These are phyloP conservation scores for Chenopodium formosanum DNA, from an alignment of 148 eudicot genomes.

Conservation along the genomic window DNA sequence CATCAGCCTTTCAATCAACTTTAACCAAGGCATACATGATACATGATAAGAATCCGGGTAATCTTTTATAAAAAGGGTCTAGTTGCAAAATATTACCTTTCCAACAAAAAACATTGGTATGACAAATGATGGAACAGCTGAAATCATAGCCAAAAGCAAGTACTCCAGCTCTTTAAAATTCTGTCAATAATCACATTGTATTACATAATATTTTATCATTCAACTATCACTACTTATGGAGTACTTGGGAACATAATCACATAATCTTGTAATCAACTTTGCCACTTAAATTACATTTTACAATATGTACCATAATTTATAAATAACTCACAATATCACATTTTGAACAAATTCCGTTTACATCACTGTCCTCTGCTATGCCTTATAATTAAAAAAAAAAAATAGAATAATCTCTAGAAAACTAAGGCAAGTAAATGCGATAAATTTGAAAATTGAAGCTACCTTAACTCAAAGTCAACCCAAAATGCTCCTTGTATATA, in stretches of 20 bases:
- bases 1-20: constrained; percentile 49
- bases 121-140: constrained; percentile 75
- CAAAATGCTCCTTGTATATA: too few species aligned
- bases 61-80: neutral
- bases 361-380: neutral
- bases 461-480: neutral
- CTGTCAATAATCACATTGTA: constrained; percentile 44
- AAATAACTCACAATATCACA: too few species aligned
- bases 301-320: neutral
- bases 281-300: neutral
- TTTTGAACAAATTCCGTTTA: too few species aligned
- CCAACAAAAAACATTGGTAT: constrained; percentile 79
- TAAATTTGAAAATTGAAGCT: neutral
- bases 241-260: neutral
- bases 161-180: constrained; percentile 87
- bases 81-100: constrained; percentile 44
- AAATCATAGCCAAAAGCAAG: constrained; percentile 75
- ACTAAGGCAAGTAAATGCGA: too few species aligned
- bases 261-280: neutral
- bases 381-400: too few species aligned
- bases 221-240: neutral
- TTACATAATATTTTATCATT: constrained; percentile 11
- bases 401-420: too few species aligned
- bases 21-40: neutral
- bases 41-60: neutral